Evolutionary conservation across 2,329 filamentous ascomycete species (phyloP), one percentile per base, ranked within the genome.

Genomic region (Fusarium sublunatum): DNA sequence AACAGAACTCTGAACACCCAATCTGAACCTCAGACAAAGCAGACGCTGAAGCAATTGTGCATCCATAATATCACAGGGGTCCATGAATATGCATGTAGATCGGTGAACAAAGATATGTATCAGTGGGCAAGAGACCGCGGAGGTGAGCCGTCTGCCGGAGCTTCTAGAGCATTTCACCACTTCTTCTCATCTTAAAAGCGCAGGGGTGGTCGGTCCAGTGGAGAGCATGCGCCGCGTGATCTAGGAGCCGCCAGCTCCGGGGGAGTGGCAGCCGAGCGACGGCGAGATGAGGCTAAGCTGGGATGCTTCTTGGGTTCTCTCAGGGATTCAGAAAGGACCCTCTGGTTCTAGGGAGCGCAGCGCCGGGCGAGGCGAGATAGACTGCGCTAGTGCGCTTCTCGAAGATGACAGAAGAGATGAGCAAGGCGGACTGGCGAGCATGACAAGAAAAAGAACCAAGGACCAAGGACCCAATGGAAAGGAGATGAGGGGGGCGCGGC

Each of bases 231-330:
- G 48, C 65, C 62, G 67, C 65, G 65, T 70, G 68, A 70, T 62
- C 58, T 44, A 64, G 60, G 63, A 71, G 69, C 69, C 69, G 67
- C 67, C 69, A 71, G 70, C 61, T 67, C 69, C 67, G 53, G 63
- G 60, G 47, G 48, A 49, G 32, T 38, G 49, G 51, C 47, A 63
- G 36, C 58, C 41, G 52, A 64, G 53, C 62, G 46, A 60, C 62
- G 58, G 39, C 39, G 61, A 65, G 58, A 66, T 66, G 62, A 64
- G 62, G 62, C 62, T 65, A 65, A 49, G 58, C 62, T 46, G 58
- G 62, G 62, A 65, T 63, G 10, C 36, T 52, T 49, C n/a, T 49
- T 49, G 40, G 39, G 47, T 47, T 19, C 39, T 57, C 45, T 36
- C 60, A 53, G 55, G 58, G 58, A 62, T 58, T 49, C 35, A 19